Percentiles rank a stretch among this genome's conserved stretches.
Evolutionary conservation across 2,329 filamentous ascomycete genomes (phyloP).

Genomic region (Cercospora brassicicola): DNA sequence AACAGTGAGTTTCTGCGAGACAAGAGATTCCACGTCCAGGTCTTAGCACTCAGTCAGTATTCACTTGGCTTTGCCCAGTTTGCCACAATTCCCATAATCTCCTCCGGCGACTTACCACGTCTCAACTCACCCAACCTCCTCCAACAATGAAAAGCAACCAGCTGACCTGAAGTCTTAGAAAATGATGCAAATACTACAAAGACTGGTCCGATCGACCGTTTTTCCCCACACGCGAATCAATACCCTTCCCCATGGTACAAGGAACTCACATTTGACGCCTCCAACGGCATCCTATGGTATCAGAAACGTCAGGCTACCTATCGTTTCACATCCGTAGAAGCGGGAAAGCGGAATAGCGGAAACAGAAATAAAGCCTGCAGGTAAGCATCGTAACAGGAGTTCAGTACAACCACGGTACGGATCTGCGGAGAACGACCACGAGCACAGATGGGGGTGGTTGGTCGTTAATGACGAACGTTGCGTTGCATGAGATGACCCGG

Average conservation of each 20-base stretch:
- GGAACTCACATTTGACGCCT: background rate
- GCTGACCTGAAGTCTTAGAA: background rate
- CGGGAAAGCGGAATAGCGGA: background rate
- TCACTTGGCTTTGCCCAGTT: background rate
- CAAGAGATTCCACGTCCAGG: background rate
- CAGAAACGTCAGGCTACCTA: background rate
- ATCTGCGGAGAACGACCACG: background rate
- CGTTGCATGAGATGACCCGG: background rate
- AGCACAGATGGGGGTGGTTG: background rate
- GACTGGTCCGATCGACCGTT: background rate
- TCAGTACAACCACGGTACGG: background rate
- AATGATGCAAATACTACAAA: background rate
- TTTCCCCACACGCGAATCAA: background rate
- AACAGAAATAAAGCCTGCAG: background rate
- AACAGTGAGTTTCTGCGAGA: background rate
- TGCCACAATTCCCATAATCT: background rate
- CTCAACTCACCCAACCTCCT: background rate
- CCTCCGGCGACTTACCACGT: background rate
- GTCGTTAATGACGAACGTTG: background rate
- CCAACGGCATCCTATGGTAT: background rate
- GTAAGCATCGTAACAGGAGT: background rate
- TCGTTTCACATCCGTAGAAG: background rate
- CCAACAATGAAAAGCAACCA: background rate
- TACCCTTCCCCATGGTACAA: background rate
- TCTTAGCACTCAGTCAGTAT: background rate